phyloP scores from a whole-genome alignment of 805 yeast species.

The Phaffomyces thermotolerans region DNA sequence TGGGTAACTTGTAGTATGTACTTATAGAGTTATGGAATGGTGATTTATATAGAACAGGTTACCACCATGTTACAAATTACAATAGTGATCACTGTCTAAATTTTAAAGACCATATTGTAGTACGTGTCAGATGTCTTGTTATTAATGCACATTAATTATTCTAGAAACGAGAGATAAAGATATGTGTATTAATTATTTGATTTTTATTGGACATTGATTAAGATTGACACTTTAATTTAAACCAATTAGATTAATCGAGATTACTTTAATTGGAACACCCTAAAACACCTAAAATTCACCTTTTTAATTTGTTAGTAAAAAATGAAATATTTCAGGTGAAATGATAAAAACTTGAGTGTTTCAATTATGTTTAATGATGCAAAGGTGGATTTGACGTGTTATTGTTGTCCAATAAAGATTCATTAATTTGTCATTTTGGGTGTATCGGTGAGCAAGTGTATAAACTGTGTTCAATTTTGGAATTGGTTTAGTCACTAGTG shows the following conservation, averaged over 20 bases:
- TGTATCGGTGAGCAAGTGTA: neutral
- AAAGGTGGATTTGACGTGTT: neutral
- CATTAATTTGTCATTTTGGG: constrained; percentile 11
- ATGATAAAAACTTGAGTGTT: neutral
- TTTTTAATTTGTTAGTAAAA: constrained; percentile 6
- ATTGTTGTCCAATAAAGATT: constrained; percentile 4
- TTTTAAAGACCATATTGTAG: too few species aligned
- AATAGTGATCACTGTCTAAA: too few species aligned
- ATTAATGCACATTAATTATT: too few species aligned
- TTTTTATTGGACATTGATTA: neutral
- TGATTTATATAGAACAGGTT: too few species aligned
- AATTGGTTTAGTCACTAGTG: too few species aligned
- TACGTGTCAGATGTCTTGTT: too few species aligned
- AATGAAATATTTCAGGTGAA: neutral
- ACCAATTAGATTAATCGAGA: constrained; percentile 5
- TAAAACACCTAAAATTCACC: constrained; percentile 9
- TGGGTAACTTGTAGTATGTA: too few species aligned
- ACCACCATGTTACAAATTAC: too few species aligned
- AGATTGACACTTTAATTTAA: neutral
- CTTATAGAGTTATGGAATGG: too few species aligned
- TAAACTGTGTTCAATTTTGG: too few species aligned
- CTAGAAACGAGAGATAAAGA: too few species aligned
- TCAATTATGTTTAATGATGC: constrained; percentile 1
- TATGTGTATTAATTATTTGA: too few species aligned
- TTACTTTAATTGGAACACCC: constrained; percentile 8